Conservation (phyloP, 768 basidiomycete species). For the Postia placenta region DNA sequence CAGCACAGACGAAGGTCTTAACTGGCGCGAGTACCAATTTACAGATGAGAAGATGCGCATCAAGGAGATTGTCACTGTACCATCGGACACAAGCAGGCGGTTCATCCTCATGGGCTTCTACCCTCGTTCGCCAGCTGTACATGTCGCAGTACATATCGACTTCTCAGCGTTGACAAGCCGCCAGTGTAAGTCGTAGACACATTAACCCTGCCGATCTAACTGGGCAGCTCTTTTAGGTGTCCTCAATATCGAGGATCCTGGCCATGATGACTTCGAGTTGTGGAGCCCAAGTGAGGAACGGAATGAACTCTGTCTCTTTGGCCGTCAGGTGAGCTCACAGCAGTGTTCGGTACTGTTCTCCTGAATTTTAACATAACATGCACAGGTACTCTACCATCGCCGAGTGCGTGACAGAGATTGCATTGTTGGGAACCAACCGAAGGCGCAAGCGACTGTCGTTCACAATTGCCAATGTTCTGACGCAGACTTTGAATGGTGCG, state of each 20-base stretch:
- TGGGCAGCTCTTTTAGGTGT: slow-evolving; percentile 42
- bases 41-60: slow-evolving; percentile 69
- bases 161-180: slow-evolving; percentile 71
- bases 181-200: slow-evolving; percentile 53
- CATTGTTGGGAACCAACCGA: slow-evolving; percentile 68
- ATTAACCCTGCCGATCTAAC: slow-evolving; percentile 3
- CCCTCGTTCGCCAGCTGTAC: slow-evolving; percentile 35
- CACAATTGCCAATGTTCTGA: slow-evolving; percentile 67
- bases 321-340: slow-evolving; percentile 58
- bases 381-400: slow-evolving; percentile 86
- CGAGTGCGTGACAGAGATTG: slow-evolving; percentile 76
- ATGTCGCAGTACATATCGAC: slow-evolving; percentile 82
- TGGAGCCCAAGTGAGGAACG: slow-evolving; percentile 94
- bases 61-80: slow-evolving; percentile 76
- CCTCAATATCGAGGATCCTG: slow-evolving; percentile 63
- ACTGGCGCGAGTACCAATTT: slow-evolving; percentile 88
- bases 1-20: slow-evolving; percentile 83
- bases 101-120: slow-evolving; percentile 80
- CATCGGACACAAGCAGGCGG: slow-evolving; percentile 82
- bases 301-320: slow-evolving; percentile 86
- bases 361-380: no score
- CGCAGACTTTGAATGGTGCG: slow-evolving; percentile 93
- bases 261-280: slow-evolving; percentile 89
- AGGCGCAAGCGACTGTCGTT: slow-evolving; percentile 45
- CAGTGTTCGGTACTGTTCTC: no score